Evolutionary conservation across 2,329 filamentous ascomycete species (phyloP).

Genomic region (Aspergillus pseudoglaucus): DNA sequence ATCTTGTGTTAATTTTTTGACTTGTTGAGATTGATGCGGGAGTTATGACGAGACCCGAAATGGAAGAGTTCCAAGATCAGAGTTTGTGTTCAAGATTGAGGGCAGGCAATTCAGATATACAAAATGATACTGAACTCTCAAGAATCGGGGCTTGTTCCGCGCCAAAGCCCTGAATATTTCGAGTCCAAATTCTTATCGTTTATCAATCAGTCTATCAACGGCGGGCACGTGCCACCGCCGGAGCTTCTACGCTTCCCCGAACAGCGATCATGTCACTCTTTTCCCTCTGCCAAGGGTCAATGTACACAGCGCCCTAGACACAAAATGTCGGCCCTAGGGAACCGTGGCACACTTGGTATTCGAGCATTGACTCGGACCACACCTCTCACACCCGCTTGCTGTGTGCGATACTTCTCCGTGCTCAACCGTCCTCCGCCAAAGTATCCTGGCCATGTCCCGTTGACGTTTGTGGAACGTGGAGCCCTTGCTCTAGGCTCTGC

Average conservation of each 20-base stretch:
- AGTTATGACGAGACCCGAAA: background rate
- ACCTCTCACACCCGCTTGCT: constrained; percentile 4
- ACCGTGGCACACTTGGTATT: constrained; percentile 10
- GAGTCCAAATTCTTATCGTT: constrained; percentile 11
- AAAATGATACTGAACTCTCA: background rate
- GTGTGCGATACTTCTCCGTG: constrained; percentile 61
- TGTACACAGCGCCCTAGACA: constrained; percentile 5
- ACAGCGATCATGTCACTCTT: constrained; percentile 11
- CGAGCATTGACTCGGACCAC: constrained; percentile 8
- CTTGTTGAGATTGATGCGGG: too few species aligned
- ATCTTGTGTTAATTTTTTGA: constrained; percentile 8
- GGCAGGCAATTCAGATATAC: background rate
- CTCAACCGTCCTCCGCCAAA: constrained; percentile 78
- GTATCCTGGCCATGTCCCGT: constrained; percentile 86
- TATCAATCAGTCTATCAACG: constrained; percentile 11
- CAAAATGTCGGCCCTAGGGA: constrained; percentile 26
- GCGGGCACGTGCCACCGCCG: constrained; percentile 5
- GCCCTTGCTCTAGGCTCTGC: constrained; percentile 61
- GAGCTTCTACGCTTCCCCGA: constrained; percentile 5
- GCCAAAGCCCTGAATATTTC: too few species aligned
- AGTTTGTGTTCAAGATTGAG: background rate
- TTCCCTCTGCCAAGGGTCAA: constrained; percentile 2
- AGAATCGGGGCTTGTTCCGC: background rate
- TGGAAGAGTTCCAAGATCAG: background rate
- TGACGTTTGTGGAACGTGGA: constrained; percentile 69